Percentiles rank a stretch among this genome's conserved stretches.
Conservation (phyloP, 2,329 filamentous ascomycete species). For the Mycosphaerella arachidis region DNA sequence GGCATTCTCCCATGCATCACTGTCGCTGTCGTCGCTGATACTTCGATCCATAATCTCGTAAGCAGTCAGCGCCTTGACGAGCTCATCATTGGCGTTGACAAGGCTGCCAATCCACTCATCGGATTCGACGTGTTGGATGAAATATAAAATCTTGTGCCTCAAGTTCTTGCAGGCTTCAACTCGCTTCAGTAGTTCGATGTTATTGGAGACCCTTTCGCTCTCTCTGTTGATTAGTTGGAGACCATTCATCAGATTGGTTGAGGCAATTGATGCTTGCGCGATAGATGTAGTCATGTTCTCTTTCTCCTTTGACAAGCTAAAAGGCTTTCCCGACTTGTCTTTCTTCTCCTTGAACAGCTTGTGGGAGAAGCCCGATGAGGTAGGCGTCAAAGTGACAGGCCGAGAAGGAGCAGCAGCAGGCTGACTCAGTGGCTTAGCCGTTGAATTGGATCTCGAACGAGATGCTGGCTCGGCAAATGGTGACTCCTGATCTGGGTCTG, state of each 20-base stretch:
- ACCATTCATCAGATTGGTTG: conserved; percentile 84
- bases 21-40: conserved; percentile 67
- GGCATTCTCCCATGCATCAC: conserved; percentile 51
- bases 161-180: conserved; percentile 87
- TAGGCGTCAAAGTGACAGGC: conserved; percentile 33
- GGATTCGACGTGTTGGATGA: conserved; percentile 85
- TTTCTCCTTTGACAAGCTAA: conserved; percentile 84
- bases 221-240: conserved; percentile 90
- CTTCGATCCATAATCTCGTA: conserved; percentile 91
- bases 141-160: conserved; percentile 77
- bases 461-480: conserved; percentile 17
- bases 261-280: conserved; percentile 80
- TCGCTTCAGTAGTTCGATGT: conserved; percentile 65
- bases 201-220: conserved; percentile 79
- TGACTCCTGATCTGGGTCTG: conserved; percentile 52
- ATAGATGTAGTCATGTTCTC: conserved; percentile 82
- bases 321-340: conserved; percentile 57
- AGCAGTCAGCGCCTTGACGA: conserved; percentile 88
- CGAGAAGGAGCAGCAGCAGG: conserved; percentile 15
- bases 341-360: conserved; percentile 35
- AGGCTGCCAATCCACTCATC: conserved; percentile 90
- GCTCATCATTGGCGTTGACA: conserved; percentile 89
- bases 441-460: conserved; percentile 16
- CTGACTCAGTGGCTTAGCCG: conserved; percentile 8
- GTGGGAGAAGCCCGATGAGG: conserved; percentile 26